These are phyloP conservation scores for Quercus cerris DNA, from an alignment of 306 rosid genomes.

Conservation along the genomic window DNA sequence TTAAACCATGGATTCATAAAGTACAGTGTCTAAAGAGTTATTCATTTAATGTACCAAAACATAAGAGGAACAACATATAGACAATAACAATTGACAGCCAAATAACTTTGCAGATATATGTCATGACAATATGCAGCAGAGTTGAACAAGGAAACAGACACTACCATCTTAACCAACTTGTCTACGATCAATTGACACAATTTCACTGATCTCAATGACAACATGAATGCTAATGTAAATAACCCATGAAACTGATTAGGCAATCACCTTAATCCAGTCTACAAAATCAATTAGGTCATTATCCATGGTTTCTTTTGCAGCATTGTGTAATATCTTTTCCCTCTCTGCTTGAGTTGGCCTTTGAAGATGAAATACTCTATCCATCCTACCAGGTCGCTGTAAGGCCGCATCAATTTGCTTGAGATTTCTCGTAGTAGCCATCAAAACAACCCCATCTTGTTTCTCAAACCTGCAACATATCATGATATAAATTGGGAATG, in stretches of 20 bases:
- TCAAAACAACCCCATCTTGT: constrained; percentile 98
- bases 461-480: constrained; percentile 76
- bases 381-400: constrained; percentile 99
- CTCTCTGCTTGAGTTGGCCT: constrained; percentile 92
- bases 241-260: constrained; percentile 4
- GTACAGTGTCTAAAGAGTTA: background rate
- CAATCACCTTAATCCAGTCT: constrained; percentile 90
- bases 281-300: constrained; percentile 78
- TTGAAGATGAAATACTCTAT: constrained; percentile 97
- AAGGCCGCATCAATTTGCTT: constrained; percentile 89
- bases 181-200: background rate
- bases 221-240: constrained; percentile 3
- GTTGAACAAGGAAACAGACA: background rate
- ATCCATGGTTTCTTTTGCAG: constrained; percentile 94
- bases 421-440: constrained; percentile 95
- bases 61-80: background rate
- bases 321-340: constrained; percentile 65
- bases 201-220: constrained; percentile 4
- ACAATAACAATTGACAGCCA: background rate
- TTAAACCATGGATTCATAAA: background rate
- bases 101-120: background rate
- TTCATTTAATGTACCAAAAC: background rate
- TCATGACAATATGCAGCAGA: background rate
- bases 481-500: constrained; percentile 7
- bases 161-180: background rate